phyloP scores from a whole-genome alignment of 305 asterid genomes.

The Fraxinus angustifolia region DNA sequence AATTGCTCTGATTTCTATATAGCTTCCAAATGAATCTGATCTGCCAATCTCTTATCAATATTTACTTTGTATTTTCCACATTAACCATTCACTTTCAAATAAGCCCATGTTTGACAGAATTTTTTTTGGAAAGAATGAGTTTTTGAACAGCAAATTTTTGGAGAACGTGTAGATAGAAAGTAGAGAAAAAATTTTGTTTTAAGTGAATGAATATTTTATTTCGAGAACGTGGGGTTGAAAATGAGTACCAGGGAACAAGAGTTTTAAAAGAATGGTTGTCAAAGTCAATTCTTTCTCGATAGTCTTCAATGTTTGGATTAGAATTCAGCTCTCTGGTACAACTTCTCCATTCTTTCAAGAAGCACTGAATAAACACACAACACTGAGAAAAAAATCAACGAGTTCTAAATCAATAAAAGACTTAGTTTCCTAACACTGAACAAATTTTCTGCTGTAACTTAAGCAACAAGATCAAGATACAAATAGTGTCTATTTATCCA shows the following conservation, averaged over 20 bases:
- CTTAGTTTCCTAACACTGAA: neutral
- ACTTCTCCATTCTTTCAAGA: constrained; percentile 21
- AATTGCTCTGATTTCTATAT: neutral
- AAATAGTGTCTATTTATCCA: neutral
- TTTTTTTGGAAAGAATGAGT: too few species aligned
- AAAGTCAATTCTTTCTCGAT: neutral
- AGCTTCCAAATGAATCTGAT: neutral
- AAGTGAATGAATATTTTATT: too few species aligned
- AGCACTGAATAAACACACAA: neutral
- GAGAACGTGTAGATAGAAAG: too few species aligned
- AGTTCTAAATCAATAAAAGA: constrained; percentile 30
- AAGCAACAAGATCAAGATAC: neutral
- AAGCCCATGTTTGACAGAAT: too few species aligned
- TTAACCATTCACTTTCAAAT: neutral
- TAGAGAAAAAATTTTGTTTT: too few species aligned
- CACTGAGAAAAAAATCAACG: constrained; percentile 25
- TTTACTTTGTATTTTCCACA: neutral
- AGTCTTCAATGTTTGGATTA: neutral
- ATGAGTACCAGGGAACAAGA: too few species aligned
- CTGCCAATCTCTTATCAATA: neutral
- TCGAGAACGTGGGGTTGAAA: too few species aligned
- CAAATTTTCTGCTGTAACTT: neutral
- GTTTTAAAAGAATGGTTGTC: too few species aligned
- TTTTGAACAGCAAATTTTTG: too few species aligned
- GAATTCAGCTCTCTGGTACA: constrained; percentile 20